Percentiles rank a stretch among this genome's conserved stretches.
Evolutionary conservation across 129 eudicot species (phyloP).

Genomic region (Chrysanthemum makinoi): DNA sequence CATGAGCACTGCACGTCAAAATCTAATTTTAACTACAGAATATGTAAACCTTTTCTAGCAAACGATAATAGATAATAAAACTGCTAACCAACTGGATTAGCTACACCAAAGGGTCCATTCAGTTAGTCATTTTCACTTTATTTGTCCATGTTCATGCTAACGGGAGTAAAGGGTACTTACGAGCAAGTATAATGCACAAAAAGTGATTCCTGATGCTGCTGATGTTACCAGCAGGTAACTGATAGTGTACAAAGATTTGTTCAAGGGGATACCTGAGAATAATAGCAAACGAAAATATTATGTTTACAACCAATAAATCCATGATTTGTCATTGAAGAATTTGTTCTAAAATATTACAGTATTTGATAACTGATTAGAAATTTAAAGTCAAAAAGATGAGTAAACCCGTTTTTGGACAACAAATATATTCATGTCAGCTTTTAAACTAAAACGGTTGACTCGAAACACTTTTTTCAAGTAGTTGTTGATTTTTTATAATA

Average conservation of each 20-base stretch:
- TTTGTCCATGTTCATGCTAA: neutral
- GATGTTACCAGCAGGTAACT: slow-evolving; percentile 73
- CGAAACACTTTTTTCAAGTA: too few relatives aligned
- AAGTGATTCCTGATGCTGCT: slow-evolving; percentile 71
- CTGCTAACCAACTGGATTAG: neutral
- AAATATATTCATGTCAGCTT: neutral
- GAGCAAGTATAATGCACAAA: slow-evolving; percentile 54
- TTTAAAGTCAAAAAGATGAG: neutral
- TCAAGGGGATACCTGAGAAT: slow-evolving; percentile 67
- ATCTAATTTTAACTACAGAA: neutral
- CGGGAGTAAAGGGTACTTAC: slow-evolving; percentile 30
- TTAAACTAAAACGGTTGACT: neutral
- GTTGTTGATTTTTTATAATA: too few relatives aligned
- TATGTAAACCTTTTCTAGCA: neutral
- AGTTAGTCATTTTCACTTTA: neutral
- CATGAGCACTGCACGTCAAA: neutral
- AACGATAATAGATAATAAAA: neutral
- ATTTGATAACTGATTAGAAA: neutral
- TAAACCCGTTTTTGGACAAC: too few relatives aligned
- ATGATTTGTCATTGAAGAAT: slow-evolving; percentile 1
- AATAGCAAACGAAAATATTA: neutral
- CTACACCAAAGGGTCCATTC: slow-evolving; percentile 17
- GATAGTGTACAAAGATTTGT: slow-evolving; percentile 67
- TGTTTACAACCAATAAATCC: neutral
- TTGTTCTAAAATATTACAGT: neutral